phyloP scores from a whole-genome alignment of 2,329 filamentous ascomycete genomes.

The Zymoseptoria passerinii region DNA sequence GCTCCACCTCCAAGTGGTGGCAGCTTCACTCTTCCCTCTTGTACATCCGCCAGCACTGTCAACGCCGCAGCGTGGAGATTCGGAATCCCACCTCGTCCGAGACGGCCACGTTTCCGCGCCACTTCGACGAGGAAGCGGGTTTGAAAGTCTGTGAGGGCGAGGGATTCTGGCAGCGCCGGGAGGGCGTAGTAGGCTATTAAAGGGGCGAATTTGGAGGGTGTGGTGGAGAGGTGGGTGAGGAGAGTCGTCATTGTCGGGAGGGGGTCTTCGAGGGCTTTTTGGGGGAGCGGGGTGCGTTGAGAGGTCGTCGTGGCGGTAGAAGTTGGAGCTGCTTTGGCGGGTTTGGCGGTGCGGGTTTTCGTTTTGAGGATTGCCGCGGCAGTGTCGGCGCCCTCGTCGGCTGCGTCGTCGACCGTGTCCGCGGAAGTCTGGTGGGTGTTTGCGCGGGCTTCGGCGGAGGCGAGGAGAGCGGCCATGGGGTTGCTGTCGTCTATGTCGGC shows the following conservation, averaged over 20 bases:
- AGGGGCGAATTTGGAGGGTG: constrained; percentile 42
- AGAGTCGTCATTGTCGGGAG: constrained; percentile 78
- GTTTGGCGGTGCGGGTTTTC: background rate
- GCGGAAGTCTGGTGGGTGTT: constrained; percentile 49
- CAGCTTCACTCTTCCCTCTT: constrained; percentile 70
- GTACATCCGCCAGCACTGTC: constrained; percentile 92
- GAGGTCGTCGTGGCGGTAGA: constrained; percentile 2
- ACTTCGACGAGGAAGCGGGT: constrained; percentile 93
- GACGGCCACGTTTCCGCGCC: constrained; percentile 79
- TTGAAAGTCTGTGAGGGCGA: constrained; percentile 37
- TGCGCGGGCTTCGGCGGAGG: constrained; percentile 71
- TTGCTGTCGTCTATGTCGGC: constrained; percentile 62
- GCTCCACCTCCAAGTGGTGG: constrained; percentile 30
- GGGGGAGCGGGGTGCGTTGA: constrained; percentile 67
- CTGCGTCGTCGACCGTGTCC: constrained; percentile 52
- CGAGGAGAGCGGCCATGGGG: constrained; percentile 85
- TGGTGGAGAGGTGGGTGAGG: constrained; percentile 51
- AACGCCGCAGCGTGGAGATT: constrained; percentile 83
- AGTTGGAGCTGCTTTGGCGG: background rate
- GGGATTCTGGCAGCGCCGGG: constrained; percentile 56
- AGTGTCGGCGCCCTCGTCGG: constrained; percentile 47
- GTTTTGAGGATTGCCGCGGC: constrained; percentile 4
- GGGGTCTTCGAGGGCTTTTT: constrained; percentile 89
- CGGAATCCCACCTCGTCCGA: constrained; percentile 82
- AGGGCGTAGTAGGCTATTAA: constrained; percentile 70